Conservation (phyloP, 345 rosid species). For the Pelargonium nanum region DNA sequence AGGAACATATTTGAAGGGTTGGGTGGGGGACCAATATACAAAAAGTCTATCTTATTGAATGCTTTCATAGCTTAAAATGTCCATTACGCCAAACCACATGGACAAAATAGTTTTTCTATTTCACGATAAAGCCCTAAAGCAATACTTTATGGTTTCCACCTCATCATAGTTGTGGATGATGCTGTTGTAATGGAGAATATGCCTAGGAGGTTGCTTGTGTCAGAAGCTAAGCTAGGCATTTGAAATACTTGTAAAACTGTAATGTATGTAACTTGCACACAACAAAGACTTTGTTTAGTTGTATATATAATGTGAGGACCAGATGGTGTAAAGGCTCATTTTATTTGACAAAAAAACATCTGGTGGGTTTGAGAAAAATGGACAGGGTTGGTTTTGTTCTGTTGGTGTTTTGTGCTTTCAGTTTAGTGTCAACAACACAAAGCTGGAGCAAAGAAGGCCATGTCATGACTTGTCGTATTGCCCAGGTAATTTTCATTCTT, state of each 20-base stretch:
- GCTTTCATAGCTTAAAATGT: too few species aligned
- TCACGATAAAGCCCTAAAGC: too few species aligned
- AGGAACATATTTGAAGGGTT: too few species aligned
- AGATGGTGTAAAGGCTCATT: not conserved
- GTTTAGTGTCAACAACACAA: constrained; percentile 26
- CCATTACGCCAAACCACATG: too few species aligned
- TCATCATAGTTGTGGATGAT: too few species aligned
- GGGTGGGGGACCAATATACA: too few species aligned
- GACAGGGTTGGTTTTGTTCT: constrained; percentile 17
- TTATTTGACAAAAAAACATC: not conserved
- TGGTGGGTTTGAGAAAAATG: constrained; percentile 8
- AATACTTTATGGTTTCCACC: too few species aligned
- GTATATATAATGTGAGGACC: not conserved
- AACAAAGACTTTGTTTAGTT: not conserved
- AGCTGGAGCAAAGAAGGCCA: constrained; percentile 98
- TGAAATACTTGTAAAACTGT: not conserved
- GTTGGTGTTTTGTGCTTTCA: constrained; percentile 20
- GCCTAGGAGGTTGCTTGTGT: too few species aligned
- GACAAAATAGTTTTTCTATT: too few species aligned
- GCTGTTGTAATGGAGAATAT: too few species aligned
- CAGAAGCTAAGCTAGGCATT: too few species aligned
- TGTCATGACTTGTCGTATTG: constrained; percentile 68
- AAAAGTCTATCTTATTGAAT: too few species aligned
- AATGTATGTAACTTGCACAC: not conserved
- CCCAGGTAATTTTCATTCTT: constrained; percentile 40